Percentiles rank a stretch among this genome's conserved stretches.
phyloP scores from a whole-genome alignment of 208 protist species.

The Crithidia mellificae region DNA sequence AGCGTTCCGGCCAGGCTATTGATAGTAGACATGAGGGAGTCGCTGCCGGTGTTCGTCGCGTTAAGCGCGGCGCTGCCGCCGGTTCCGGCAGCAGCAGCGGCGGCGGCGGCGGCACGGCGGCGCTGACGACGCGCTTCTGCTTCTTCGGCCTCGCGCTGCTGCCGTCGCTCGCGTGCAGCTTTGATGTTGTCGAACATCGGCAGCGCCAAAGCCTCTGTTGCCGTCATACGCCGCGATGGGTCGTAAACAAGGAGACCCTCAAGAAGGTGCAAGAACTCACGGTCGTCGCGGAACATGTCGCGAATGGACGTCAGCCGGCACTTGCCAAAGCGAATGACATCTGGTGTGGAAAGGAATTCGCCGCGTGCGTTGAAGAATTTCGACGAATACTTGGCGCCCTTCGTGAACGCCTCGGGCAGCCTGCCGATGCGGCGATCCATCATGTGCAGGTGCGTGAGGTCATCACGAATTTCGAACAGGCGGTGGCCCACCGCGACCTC shows the following conservation, averaged over 20 bases:
- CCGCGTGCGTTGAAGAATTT: slow-evolving; percentile 65
- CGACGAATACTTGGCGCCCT: slow-evolving; percentile 41
- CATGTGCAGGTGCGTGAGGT: slow-evolving; percentile 81
- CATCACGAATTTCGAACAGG: slow-evolving; percentile 90
- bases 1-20: background rate
- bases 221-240: slow-evolving; percentile 68
- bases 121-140: slow-evolving; percentile 10
- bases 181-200: slow-evolving; percentile 54
- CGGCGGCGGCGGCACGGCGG: too few relatives aligned
- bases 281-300: slow-evolving; percentile 58
- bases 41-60: background rate
- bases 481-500: slow-evolving; percentile 90
- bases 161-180: slow-evolving; percentile 1
- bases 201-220: slow-evolving; percentile 63
- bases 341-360: slow-evolving; percentile 43
- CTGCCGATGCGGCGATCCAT: slow-evolving; percentile 73
- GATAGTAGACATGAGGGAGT: slow-evolving; percentile 7
- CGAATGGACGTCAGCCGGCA: slow-evolving; percentile 38
- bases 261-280: slow-evolving; percentile 64
- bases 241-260: slow-evolving; percentile 65
- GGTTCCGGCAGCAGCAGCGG: background rate
- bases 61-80: background rate
- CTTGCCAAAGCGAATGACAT: slow-evolving; percentile 44
- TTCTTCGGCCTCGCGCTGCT: slow-evolving; percentile 6
- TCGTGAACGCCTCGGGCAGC: slow-evolving; percentile 57